Conservation (phyloP, 1,139 yeast genomes). For the Blastobotrys proliferans region DNA sequence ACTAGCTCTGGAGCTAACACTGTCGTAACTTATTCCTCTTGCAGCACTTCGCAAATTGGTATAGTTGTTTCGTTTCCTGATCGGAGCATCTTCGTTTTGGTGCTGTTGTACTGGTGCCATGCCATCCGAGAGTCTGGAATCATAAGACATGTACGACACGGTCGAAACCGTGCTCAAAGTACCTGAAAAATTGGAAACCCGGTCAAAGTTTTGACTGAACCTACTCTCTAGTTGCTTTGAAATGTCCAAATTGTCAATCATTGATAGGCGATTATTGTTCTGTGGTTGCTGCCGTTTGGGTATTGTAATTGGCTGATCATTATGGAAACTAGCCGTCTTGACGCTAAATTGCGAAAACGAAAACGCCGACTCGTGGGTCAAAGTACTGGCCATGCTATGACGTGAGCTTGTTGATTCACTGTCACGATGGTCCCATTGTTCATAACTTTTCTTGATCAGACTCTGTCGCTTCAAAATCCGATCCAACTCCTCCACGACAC, state of each 20-base stretch:
- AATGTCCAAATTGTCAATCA: constrained; percentile 13
- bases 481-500: constrained; percentile 71
- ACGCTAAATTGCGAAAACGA: neutral
- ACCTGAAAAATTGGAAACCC: constrained; percentile 11
- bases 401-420: constrained; percentile 1
- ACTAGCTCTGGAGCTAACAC: neutral
- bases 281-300: neutral
- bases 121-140: constrained; percentile 15
- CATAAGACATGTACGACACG: constrained; percentile 18
- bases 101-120: neutral
- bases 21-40: neutral
- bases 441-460: constrained; percentile 4
- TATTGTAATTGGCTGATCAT: neutral
- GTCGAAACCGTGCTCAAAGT: neutral
- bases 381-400: neutral
- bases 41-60: constrained; percentile 13
- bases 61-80: constrained; percentile 7
- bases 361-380: neutral
- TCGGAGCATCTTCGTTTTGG: neutral
- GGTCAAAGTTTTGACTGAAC: constrained; percentile 7
- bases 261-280: constrained; percentile 4
- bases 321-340: neutral
- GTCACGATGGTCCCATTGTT: constrained; percentile 12
- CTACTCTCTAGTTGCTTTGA: neutral
- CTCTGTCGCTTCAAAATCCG: constrained; percentile 22